Evolutionary conservation across 2,329 filamentous ascomycete species (phyloP).

Genomic region (Rhexocercosporidium sp.): DNA sequence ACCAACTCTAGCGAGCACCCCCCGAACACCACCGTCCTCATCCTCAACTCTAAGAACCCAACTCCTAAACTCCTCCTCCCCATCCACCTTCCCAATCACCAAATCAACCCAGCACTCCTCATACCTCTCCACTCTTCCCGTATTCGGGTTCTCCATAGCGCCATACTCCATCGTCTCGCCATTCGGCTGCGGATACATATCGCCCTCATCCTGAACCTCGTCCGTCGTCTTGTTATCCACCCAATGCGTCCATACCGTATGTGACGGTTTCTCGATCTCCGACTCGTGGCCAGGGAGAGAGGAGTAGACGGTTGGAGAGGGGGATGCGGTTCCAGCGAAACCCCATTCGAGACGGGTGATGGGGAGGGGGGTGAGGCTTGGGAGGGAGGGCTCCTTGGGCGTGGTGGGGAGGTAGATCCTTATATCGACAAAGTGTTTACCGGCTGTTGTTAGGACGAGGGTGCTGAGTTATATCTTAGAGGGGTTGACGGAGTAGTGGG

Average conservation of each 20-base stretch:
- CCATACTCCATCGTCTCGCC: conserved; percentile 41
- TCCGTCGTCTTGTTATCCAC: conserved; percentile 35
- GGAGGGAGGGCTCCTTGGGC: conserved; percentile 10
- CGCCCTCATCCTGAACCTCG: conserved; percentile 40
- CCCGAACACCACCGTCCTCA: conserved; percentile 15
- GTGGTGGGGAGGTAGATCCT: conserved; percentile 32
- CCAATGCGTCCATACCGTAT: conserved; percentile 40
- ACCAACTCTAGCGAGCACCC: conserved; percentile 34
- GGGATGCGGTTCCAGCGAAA: conserved; percentile 33
- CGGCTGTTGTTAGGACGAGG: conserved; percentile 41
- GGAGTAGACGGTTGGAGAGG: conserved; percentile 25
- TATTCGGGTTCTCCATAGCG: conserved; percentile 37
- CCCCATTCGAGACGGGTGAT: conserved; percentile 39
- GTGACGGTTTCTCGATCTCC: conserved; percentile 26
- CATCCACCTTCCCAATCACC: conserved; percentile 19
- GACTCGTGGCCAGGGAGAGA: background rate
- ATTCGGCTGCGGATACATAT: conserved; percentile 36
- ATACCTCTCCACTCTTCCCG: conserved; percentile 38
- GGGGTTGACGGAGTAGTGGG: background rate
- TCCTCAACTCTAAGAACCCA: conserved; percentile 31
- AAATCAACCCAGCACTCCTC: conserved; percentile 44
- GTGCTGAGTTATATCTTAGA: conserved; percentile 31
- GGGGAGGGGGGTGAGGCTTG: conserved; percentile 17
- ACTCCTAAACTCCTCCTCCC: conserved; percentile 20
- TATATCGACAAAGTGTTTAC: conserved; percentile 40